These are phyloP conservation scores for Backusella australiensis DNA, from an alignment of 192 early-diverging fungal genomes.

Conservation along the genomic window DNA sequence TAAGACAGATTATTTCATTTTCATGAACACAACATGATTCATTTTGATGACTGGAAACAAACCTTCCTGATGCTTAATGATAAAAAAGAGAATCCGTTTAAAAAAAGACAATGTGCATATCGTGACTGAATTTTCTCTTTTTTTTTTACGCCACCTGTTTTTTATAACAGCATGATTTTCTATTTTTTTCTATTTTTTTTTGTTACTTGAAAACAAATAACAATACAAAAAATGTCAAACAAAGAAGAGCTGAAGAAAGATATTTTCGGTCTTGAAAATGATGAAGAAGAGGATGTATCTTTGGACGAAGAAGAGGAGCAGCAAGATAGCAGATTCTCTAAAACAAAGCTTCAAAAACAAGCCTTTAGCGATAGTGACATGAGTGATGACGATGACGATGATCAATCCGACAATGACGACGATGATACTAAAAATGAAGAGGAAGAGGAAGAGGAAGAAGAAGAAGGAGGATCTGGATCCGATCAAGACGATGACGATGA, in stretches of 20 bases:
- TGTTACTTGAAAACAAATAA: neutral
- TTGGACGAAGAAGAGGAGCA: slow-evolving; percentile 21
- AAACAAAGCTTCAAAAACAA: slow-evolving; percentile 8
- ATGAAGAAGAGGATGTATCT: slow-evolving; percentile 20
- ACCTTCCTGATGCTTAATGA: neutral
- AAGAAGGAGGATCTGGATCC: neutral
- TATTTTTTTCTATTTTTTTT: neutral
- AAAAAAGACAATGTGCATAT: neutral
- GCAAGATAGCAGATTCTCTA: slow-evolving; percentile 26
- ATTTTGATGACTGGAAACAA: too few relatives aligned
- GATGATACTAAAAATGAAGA: slow-evolving; percentile 31
- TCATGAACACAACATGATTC: too few relatives aligned
- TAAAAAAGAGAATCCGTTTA: neutral
- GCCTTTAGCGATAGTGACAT: neutral
- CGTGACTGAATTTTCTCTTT: slow-evolving; percentile 2
- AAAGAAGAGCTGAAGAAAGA: slow-evolving; percentile 22
- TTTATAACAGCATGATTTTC: neutral
- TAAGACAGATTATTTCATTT: too few relatives aligned
- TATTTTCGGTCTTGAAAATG: slow-evolving; percentile 22
- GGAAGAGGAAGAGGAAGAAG: slow-evolving; percentile 29
- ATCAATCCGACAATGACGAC: slow-evolving; percentile 30
- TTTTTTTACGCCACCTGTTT: neutral
- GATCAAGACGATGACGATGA: slow-evolving; percentile 28
- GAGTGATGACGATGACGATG: slow-evolving; percentile 12
- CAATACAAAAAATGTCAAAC: slow-evolving; percentile 4